Evolutionary conservation across 768 basidiomycete species (phyloP).

Genomic region (Rhizopogon sp.): DNA sequence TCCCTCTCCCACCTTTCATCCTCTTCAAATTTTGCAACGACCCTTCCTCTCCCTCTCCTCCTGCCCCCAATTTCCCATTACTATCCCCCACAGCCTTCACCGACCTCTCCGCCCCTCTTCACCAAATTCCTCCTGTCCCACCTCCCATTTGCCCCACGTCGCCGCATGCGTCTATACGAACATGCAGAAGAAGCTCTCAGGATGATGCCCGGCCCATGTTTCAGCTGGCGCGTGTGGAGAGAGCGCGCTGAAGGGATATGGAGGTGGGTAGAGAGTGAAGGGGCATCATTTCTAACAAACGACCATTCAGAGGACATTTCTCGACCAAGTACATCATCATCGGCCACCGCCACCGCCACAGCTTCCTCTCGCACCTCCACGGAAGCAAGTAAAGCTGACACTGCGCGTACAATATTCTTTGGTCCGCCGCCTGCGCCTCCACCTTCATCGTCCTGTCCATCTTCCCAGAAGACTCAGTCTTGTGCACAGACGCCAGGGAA

Average conservation of each 20-base stretch:
- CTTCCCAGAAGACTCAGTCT: conserved; percentile 5
- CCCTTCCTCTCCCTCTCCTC: conserved; percentile 19
- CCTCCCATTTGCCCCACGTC: conserved; percentile 35
- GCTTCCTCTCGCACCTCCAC: conserved; percentile 4
- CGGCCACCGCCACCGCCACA: not conserved
- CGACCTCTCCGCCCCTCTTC: conserved; percentile 25
- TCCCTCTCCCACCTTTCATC: conserved; percentile 13
- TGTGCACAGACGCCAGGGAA: not conserved
- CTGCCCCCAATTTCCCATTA: conserved; percentile 15
- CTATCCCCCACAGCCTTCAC: conserved; percentile 18
- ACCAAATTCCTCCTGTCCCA: conserved; percentile 32
- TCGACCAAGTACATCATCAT: conserved; percentile 1
- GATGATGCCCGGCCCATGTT: conserved; percentile 37
- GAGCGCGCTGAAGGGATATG: conserved; percentile 41
- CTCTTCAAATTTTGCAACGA: conserved; percentile 7
- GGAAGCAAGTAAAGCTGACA: conserved; percentile 16
- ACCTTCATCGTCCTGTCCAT: conserved; percentile 6
- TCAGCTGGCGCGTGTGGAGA: conserved; percentile 45
- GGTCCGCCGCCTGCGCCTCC: conserved; percentile 11
- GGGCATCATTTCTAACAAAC: conserved; percentile 4
- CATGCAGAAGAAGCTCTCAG: conserved; percentile 38
- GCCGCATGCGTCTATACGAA: conserved; percentile 33
- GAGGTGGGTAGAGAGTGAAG: conserved; percentile 31
- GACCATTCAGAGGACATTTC: not conserved
- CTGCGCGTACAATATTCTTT: conserved; percentile 28